Evolutionary conservation across 2,329 filamentous ascomycete species (phyloP).

Genomic region (Blumeria graminis): DNA sequence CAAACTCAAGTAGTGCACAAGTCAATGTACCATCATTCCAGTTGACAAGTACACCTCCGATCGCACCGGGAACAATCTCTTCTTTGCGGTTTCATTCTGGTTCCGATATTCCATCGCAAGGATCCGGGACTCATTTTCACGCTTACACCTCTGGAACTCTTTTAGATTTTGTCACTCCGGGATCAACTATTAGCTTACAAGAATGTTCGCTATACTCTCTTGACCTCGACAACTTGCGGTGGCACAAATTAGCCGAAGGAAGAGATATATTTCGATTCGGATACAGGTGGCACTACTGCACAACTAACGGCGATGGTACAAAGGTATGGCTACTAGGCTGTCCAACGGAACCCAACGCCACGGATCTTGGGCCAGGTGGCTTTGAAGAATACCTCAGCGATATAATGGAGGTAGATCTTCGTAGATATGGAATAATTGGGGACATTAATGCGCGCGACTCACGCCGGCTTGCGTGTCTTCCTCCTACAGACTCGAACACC

Average conservation of each 20-base stretch:
- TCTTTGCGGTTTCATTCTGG: constrained; percentile 77
- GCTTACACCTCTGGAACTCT: constrained; percentile 81
- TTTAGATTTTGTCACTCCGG: constrained; percentile 82
- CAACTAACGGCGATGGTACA: constrained; percentile 80
- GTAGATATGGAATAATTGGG: constrained; percentile 73
- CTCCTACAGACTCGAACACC: constrained; percentile 19
- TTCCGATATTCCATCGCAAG: constrained; percentile 64
- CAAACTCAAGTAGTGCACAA: constrained; percentile 41
- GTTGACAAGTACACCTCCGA: constrained; percentile 51
- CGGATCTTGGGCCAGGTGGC: constrained; percentile 40
- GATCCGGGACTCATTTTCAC: constrained; percentile 84
- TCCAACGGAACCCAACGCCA: constrained; percentile 43
- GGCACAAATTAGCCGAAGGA: constrained; percentile 87
- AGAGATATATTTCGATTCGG: constrained; percentile 75
- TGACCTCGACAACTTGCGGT: constrained; percentile 66
- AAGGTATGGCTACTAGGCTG: constrained; percentile 95
- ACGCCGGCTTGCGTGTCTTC: constrained; percentile 22
- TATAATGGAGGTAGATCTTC: constrained; percentile 79
- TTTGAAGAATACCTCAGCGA: constrained; percentile 68
- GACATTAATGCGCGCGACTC: constrained; percentile 41
- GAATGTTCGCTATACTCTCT: constrained; percentile 81
- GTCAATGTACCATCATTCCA: constrained; percentile 42
- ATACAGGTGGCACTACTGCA: constrained; percentile 98
- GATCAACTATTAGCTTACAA: constrained; percentile 59
- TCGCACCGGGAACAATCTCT: constrained; percentile 71